phyloP scores from a whole-genome alignment of 1,139 yeast species.

The Pichia sp. region DNA sequence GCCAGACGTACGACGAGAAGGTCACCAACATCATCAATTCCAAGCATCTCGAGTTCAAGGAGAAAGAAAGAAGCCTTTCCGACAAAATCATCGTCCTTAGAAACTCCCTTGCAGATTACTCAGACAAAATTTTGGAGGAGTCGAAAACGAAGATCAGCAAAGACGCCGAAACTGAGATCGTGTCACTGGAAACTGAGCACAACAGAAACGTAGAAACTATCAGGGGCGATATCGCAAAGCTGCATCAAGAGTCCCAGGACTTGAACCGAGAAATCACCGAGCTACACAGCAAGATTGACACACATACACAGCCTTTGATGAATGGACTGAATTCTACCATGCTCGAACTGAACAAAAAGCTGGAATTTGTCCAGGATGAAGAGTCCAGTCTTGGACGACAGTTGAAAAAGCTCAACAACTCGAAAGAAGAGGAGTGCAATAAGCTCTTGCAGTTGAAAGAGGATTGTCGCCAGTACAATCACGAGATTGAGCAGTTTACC shows the following conservation, averaged over 20 bases:
- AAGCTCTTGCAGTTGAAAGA: conserved; percentile 13
- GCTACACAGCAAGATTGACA: not conserved
- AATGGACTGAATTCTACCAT: not conserved
- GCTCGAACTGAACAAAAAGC: not conserved
- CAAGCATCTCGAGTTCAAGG: conserved; percentile 14
- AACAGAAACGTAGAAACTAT: not conserved
- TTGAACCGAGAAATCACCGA: not conserved
- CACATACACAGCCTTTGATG: not conserved
- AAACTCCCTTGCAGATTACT: conserved; percentile 8
- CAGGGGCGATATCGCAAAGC: not conserved
- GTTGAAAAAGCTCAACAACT: conserved; percentile 7
- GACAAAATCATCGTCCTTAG: conserved; percentile 12
- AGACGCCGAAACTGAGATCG: conserved; percentile 6
- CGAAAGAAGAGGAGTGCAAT: conserved; percentile 15
- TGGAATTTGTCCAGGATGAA: conserved; percentile 8
- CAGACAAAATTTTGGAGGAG: conserved; percentile 7
- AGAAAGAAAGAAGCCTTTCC: conserved; percentile 9
- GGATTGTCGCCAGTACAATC: conserved; percentile 6
- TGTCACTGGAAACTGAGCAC: not conserved
- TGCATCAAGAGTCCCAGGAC: not conserved
- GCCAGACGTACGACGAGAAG: conserved; percentile 20
- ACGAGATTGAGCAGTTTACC: conserved; percentile 2
- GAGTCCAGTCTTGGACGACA: conserved; percentile 20
- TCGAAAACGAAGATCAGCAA: not conserved
- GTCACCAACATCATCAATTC: conserved; percentile 14